phyloP scores from a whole-genome alignment of 371 early-diverging fungal genomes.

The Gilbertella persicaria region DNA sequence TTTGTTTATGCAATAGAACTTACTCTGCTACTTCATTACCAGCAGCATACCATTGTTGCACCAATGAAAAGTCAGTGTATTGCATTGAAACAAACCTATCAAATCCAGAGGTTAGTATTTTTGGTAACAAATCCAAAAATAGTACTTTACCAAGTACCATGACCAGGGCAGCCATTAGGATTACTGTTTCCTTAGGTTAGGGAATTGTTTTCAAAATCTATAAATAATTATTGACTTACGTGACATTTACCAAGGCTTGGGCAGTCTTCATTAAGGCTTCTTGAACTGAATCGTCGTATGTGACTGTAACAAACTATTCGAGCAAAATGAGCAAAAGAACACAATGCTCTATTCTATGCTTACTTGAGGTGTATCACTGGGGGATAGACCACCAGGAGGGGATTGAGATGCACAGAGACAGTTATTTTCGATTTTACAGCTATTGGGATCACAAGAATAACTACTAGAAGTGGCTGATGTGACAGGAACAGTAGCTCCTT shows the following conservation, averaged over 20 bases:
- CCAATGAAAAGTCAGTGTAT: conserved; percentile 65
- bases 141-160: conserved; percentile 37
- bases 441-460: conserved; percentile 60
- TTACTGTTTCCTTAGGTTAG: conserved; percentile 31
- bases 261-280: conserved; percentile 32
- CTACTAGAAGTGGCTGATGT: conserved; percentile 12
- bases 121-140: conserved; percentile 15
- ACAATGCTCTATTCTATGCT: background rate
- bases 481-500: conserved; percentile 33
- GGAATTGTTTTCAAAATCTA: conserved; percentile 5
- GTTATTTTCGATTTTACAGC: conserved; percentile 57
- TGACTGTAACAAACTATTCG: conserved; percentile 60
- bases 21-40: conserved; percentile 69
- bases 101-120: conserved; percentile 4
- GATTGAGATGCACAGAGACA: conserved; percentile 66
- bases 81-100: conserved; percentile 60
- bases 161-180: conserved; percentile 67
- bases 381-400: conserved; percentile 58
- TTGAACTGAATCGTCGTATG: conserved; percentile 73
- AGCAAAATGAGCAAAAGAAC: background rate
- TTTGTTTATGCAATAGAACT: conserved; percentile 10
- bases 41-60: conserved; percentile 70
- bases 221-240: conserved; percentile 25
- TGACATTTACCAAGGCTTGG: conserved; percentile 39
- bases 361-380: conserved; percentile 61